phyloP scores from a whole-genome alignment of 2,329 filamentous ascomycete species.

The Aureobasidium musti region DNA sequence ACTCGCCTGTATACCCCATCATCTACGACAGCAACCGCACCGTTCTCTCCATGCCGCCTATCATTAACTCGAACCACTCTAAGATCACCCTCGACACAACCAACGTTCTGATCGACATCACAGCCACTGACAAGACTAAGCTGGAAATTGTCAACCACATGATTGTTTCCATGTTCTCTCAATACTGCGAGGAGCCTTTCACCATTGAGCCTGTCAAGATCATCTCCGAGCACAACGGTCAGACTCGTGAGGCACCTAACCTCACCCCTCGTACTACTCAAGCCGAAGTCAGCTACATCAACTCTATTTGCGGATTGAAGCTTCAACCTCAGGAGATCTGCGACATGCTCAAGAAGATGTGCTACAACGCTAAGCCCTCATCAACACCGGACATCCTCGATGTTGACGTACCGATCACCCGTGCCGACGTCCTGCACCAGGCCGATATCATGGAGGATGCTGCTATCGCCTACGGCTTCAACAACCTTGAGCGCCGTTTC shows the following conservation, averaged over 20 bases:
- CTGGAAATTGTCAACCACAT: conserved; percentile 95
- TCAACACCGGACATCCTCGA: conserved; percentile 65
- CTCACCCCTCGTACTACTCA: conserved; percentile 74
- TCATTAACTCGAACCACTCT: conserved; percentile 96
- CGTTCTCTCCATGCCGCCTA: conserved; percentile 92
- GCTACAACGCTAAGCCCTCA: conserved; percentile 77
- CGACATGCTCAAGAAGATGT: conserved; percentile 84
- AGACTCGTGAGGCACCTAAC: conserved; percentile 78
- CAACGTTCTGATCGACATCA: conserved; percentile 97
- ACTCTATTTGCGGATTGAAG: conserved; percentile 81
- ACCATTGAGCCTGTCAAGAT: conserved; percentile 93
- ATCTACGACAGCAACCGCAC: conserved; percentile 86
- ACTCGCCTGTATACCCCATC: conserved; percentile 91
- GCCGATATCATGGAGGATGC: conserved; percentile 99
- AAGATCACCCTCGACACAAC: conserved; percentile 91
- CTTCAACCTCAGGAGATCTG: conserved; percentile 75
- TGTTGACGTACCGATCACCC: conserved; percentile 80
- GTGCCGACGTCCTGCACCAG: conserved; percentile 92
- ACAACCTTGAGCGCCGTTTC: conserved; percentile 84
- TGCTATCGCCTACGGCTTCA: conserved; percentile 96
- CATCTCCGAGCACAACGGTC: conserved; percentile 84
- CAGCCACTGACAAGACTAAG: conserved; percentile 93
- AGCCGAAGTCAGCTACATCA: conserved; percentile 90
- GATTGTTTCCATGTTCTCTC: conserved; percentile 95
- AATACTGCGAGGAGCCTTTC: conserved; percentile 84